Evolutionary conservation across 768 basidiomycete species (phyloP).

Genomic region (Phylloporus sp.): DNA sequence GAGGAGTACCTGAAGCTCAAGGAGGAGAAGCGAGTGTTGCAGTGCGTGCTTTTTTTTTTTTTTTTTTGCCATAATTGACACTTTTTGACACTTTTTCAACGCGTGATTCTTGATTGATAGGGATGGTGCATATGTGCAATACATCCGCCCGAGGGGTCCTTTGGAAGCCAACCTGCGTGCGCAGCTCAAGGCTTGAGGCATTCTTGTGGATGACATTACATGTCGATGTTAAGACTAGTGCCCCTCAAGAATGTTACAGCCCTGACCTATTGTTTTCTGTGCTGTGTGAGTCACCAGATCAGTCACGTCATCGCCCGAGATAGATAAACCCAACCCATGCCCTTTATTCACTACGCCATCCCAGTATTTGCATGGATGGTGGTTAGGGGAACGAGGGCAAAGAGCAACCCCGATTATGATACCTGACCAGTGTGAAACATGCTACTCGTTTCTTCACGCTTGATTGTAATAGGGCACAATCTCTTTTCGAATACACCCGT

Average conservation of each 20-base stretch:
- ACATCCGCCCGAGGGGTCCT: constrained; percentile 84
- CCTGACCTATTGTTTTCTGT: constrained; percentile 11
- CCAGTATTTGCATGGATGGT: constrained; percentile 43
- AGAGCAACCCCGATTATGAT: constrained; percentile 40
- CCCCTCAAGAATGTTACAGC: constrained; percentile 17
- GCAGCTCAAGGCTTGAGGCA: constrained; percentile 66
- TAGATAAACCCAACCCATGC: constrained; percentile 32
- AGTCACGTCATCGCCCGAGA: background rate
- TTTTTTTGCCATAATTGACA: too few species aligned
- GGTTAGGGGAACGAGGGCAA: constrained; percentile 85
- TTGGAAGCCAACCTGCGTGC: constrained; percentile 82
- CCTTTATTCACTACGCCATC: constrained; percentile 75
- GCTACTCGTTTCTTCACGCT: constrained; percentile 10
- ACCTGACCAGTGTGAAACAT: constrained; percentile 19
- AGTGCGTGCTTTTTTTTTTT: constrained; percentile 64
- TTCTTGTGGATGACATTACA: constrained; percentile 4
- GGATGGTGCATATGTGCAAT: constrained; percentile 95
- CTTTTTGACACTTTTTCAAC: background rate
- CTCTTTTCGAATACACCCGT: constrained; percentile 3
- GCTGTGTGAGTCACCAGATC: constrained; percentile 5
- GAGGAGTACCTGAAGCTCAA: constrained; percentile 86
- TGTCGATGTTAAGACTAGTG: constrained; percentile 14
- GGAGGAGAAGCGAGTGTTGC: constrained; percentile 84
- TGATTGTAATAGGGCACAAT: constrained; percentile 21
- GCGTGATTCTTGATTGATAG: constrained; percentile 6